Percentiles rank a stretch among this genome's conserved stretches.
Conservation (phyloP, 495 filamentous ascomycete species). For the Penicillium ochrochloron region DNA sequence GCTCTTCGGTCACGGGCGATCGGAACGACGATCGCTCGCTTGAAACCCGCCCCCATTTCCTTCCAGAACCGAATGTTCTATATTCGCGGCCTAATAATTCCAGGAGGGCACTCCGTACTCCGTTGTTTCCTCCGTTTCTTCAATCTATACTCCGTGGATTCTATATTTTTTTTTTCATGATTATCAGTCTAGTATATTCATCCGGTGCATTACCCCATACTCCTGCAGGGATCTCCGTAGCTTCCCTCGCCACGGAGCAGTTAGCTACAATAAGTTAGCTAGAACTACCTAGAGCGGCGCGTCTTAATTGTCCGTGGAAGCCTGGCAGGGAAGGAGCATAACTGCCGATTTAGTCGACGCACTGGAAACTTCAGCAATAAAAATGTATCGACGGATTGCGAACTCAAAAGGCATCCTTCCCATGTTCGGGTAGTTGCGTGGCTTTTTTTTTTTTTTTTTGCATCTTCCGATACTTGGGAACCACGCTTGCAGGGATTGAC, state of each 20-base stretch:
- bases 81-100: constrained; percentile 7
- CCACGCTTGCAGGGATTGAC: not conserved
- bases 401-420: not conserved
- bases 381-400: not conserved
- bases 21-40: constrained; percentile 1
- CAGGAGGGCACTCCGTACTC: not conserved
- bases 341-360: not conserved
- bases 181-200: not conserved
- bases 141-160: not conserved
- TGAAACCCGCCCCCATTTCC: constrained; percentile 9
- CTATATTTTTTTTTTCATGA: not conserved
- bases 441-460: not conserved
- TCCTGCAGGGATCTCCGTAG: constrained; percentile 4
- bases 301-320: not conserved
- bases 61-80: constrained; percentile 6
- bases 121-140: not conserved
- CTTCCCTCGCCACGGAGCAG: not conserved
- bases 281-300: not conserved
- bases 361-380: not conserved
- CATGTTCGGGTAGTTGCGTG: not conserved
- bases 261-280: not conserved
- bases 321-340: not conserved
- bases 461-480: constrained; percentile 5
- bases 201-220: not conserved
- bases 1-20: constrained; percentile 15